phyloP scores from a whole-genome alignment of 352 stramenopile genomes.

The Phytophthora nicotianae region DNA sequence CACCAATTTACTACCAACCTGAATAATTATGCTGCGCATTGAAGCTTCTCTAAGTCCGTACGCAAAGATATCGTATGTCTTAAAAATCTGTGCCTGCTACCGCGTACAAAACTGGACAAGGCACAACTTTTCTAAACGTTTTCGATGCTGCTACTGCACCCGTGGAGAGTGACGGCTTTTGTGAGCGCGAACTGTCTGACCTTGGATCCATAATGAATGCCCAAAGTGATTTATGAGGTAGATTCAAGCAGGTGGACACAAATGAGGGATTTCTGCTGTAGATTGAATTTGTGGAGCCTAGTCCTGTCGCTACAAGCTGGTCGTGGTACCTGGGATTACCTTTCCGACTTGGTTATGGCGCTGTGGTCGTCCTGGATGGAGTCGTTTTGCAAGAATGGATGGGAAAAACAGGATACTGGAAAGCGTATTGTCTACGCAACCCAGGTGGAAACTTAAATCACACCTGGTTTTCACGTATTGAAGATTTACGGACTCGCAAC shows the following conservation, averaged over 20 bases:
- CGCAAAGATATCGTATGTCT: conserved; percentile 50
- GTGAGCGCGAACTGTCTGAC: conserved; percentile 46
- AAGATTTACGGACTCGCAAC: conserved; percentile 52
- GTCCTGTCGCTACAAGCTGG: conserved; percentile 40
- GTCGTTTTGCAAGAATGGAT: conserved; percentile 53
- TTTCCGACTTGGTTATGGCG: conserved; percentile 55
- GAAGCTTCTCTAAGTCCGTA: conserved; percentile 43
- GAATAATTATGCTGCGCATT: not conserved
- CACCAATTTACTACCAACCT: not conserved
- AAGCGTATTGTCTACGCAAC: conserved; percentile 35
- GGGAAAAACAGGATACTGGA: conserved; percentile 49
- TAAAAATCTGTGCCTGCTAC: conserved; percentile 46
- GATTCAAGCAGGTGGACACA: conserved; percentile 40
- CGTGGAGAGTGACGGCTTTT: conserved; percentile 61
- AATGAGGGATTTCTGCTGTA: conserved; percentile 53
- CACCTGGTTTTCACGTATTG: conserved; percentile 42
- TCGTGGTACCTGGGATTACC: conserved; percentile 64
- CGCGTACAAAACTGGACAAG: conserved; percentile 51
- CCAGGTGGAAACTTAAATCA: conserved; percentile 48
- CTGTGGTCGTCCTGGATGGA: conserved; percentile 51
- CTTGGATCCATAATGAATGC: conserved; percentile 51
- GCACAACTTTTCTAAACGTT: conserved; percentile 39
- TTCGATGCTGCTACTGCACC: conserved; percentile 48
- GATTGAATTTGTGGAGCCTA: conserved; percentile 58
- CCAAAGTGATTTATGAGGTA: conserved; percentile 54